Evolutionary conservation across 1,284 basidiomycete genomes (phyloP).

Genomic region (Hypsizygus ulmarius): DNA sequence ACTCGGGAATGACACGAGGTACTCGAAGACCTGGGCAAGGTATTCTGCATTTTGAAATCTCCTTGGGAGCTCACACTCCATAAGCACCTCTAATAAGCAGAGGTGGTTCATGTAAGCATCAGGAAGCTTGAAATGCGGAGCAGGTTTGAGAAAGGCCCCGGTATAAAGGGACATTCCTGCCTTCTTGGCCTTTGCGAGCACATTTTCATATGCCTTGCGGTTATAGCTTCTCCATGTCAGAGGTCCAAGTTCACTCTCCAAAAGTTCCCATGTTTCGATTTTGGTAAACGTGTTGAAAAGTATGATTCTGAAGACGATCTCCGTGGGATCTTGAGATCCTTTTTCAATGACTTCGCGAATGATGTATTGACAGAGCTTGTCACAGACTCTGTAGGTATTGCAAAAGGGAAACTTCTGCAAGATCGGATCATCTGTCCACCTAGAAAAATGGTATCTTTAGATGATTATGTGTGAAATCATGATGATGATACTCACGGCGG

Average conservation of each 20-base stretch:
- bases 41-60: conserved; percentile 42
- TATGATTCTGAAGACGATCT: conserved; percentile 58
- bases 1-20: conserved; percentile 52
- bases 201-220: conserved; percentile 42
- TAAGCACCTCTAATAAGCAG: conserved; percentile 51
- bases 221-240: conserved; percentile 52
- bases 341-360: conserved; percentile 59
- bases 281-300: conserved; percentile 61
- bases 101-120: conserved; percentile 54
- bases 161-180: conserved; percentile 50
- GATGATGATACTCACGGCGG: conserved; percentile 42
- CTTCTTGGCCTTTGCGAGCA: conserved; percentile 41
- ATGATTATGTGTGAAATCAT: conserved; percentile 11
- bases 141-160: conserved; percentile 62
- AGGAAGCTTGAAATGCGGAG: conserved; percentile 44
- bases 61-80: conserved; percentile 45
- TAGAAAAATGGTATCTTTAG: conserved; percentile 22
- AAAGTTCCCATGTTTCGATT: conserved; percentile 59
- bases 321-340: conserved; percentile 50
- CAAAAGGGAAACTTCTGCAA: conserved; percentile 52
- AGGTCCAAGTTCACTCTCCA: conserved; percentile 45
- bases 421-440: conserved; percentile 57
- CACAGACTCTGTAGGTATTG: conserved; percentile 60
- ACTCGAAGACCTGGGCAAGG: conserved; percentile 54
- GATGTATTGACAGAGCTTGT: conserved; percentile 58